Evolutionary conservation across 1,284 basidiomycete species (phyloP).

Genomic region (Ceratobasidium sp.): DNA sequence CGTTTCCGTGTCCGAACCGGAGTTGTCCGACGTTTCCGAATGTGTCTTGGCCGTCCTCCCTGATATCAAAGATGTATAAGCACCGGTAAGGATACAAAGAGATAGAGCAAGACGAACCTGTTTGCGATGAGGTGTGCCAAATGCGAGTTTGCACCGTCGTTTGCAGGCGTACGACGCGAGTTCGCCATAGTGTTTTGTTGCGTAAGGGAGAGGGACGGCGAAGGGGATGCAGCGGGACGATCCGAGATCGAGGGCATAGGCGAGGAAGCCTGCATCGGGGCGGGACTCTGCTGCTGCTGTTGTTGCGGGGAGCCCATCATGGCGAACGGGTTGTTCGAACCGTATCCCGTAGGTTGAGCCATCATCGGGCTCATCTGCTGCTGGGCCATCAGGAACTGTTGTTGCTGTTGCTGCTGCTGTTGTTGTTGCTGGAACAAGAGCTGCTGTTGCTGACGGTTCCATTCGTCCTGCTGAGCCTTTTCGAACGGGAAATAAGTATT

Average conservation of each 20-base stretch:
- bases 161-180: slow-evolving; percentile 52
- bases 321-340: slow-evolving; percentile 96
- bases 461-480: slow-evolving; percentile 76
- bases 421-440: slow-evolving; percentile 69
- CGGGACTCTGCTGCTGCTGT: slow-evolving; percentile 58
- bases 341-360: slow-evolving; percentile 72
- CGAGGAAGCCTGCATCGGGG: slow-evolving; percentile 55
- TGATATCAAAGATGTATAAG: slow-evolving; percentile 16
- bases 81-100: neutral
- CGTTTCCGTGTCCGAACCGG: slow-evolving; percentile 79
- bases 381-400: slow-evolving; percentile 65
- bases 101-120: slow-evolving; percentile 56
- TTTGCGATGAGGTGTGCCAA: slow-evolving; percentile 87
- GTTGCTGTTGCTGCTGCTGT: slow-evolving; percentile 69
- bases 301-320: slow-evolving; percentile 56
- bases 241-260: slow-evolving; percentile 57
- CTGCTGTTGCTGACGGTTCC: slow-evolving; percentile 76
- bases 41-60: slow-evolving; percentile 91
- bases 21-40: slow-evolving; percentile 90
- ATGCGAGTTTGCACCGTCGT: slow-evolving; percentile 79
- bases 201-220: slow-evolving; percentile 55
- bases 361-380: slow-evolving; percentile 63
- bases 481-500: slow-evolving; percentile 34
- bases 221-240: slow-evolving; percentile 56
- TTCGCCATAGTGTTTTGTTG: slow-evolving; percentile 55